Percentiles rank a stretch among this genome's conserved stretches.
These are phyloP conservation scores for Mortierella sp. DNA, from an alignment of 371 early-diverging fungal genomes.

Conservation along the genomic window DNA sequence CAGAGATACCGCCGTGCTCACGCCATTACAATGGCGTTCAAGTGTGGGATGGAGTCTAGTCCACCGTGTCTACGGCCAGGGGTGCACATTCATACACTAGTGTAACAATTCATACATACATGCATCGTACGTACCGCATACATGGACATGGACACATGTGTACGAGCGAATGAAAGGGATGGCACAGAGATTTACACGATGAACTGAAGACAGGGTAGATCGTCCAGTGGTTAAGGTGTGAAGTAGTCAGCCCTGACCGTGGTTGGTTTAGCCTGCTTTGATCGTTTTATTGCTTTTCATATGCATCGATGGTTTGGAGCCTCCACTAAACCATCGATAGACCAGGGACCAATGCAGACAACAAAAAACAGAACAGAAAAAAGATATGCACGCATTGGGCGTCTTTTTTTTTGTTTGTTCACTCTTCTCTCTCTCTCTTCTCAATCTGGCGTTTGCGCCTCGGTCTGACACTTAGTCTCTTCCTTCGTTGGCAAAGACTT, in stretches of 20 bases:
- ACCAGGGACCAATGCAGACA: conserved; percentile 7
- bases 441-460: background rate
- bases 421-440: background rate
- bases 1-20: background rate
- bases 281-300: conserved; percentile 4
- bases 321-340: background rate
- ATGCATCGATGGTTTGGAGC: background rate
- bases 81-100: background rate
- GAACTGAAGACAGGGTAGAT: background rate
- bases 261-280: background rate
- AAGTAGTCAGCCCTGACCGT: background rate
- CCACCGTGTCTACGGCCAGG: background rate
- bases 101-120: background rate
- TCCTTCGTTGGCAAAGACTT: too few relatives aligned
- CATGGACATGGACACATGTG: background rate
- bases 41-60: conserved; percentile 1
- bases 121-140: background rate
- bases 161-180: background rate
- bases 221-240: background rate
- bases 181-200: background rate
- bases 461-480: background rate
- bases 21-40: background rate
- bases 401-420: background rate
- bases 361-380: background rate
- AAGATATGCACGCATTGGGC: conserved; percentile 6